A percentile compares a stretch with the other conserved stretches of the same genome.
Evolutionary conservation across 805 yeast species (phyloP).

Genomic region (Brettanomyces sp.): DNA sequence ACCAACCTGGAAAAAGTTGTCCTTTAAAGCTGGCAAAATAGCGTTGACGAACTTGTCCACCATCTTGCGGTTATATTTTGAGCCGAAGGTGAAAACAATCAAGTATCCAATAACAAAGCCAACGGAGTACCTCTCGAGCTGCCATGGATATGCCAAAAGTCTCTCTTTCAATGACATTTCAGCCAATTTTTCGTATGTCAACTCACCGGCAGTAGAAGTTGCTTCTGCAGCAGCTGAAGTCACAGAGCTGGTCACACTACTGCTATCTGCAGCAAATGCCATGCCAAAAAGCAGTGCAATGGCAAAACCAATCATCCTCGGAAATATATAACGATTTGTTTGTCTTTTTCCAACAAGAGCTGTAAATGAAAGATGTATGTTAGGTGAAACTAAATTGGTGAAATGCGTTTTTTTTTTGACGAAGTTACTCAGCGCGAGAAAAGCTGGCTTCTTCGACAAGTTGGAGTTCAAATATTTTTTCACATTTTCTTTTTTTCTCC

Average conservation of each 20-base stretch:
- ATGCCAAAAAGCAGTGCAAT: background rate
- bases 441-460: too few relatives aligned
- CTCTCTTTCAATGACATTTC: constrained; percentile 53
- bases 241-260: background rate
- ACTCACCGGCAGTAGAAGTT: constrained; percentile 7
- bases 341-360: too few relatives aligned
- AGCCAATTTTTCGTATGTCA: constrained; percentile 44
- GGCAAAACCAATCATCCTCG: background rate
- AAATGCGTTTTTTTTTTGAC: too few relatives aligned
- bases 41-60: constrained; percentile 43
- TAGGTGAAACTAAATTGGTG: too few relatives aligned
- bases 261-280: background rate
- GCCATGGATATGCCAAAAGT: constrained; percentile 61
- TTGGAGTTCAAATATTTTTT: too few relatives aligned
- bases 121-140: constrained; percentile 53
- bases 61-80: constrained; percentile 41
- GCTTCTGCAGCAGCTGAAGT: background rate
- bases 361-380: too few relatives aligned
- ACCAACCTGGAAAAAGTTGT: constrained; percentile 77
- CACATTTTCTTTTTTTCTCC: too few relatives aligned
- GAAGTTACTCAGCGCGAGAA: too few relatives aligned
- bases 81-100: constrained; percentile 49
- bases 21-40: constrained; percentile 41
- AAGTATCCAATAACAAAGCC: constrained; percentile 41
- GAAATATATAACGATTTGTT: background rate